Evolutionary conservation across 192 early-diverging fungal genomes (phyloP).

Genomic region (Umbelopsis sp.): DNA sequence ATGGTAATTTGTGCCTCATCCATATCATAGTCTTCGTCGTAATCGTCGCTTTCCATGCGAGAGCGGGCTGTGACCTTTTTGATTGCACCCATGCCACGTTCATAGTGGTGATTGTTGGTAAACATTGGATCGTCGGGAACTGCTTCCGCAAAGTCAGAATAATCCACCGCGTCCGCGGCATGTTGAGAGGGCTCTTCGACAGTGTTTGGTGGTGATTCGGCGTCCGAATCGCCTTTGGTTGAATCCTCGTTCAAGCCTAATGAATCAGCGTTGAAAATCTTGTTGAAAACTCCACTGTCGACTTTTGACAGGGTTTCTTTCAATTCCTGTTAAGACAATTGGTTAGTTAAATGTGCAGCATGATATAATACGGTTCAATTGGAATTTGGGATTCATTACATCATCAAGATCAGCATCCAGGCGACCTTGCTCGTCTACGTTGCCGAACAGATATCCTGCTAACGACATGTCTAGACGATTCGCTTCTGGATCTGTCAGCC

Average conservation of each 20-base stretch:
- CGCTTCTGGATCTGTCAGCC: neutral
- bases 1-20: slow-evolving; percentile 53
- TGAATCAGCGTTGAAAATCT: slow-evolving; percentile 52
- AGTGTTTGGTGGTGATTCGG: slow-evolving; percentile 35
- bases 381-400: neutral
- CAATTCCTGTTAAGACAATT: slow-evolving; percentile 49
- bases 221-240: slow-evolving; percentile 47
- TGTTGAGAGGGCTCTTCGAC: slow-evolving; percentile 53
- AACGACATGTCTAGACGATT: slow-evolving; percentile 56
- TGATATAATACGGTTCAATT: neutral
- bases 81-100: slow-evolving; percentile 41
- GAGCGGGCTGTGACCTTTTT: slow-evolving; percentile 22
- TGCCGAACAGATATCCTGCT: slow-evolving; percentile 84
- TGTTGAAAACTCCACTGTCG: slow-evolving; percentile 53
- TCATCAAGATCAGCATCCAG: slow-evolving; percentile 54
- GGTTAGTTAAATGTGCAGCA: slow-evolving; percentile 1
- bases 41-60: slow-evolving; percentile 37
- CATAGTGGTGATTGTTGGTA: slow-evolving; percentile 48
- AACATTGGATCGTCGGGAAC: slow-evolving; percentile 67
- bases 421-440: slow-evolving; percentile 85
- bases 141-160: slow-evolving; percentile 80
- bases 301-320: slow-evolving; percentile 54
- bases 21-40: slow-evolving; percentile 58
- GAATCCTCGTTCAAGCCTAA: slow-evolving; percentile 56
- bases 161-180: slow-evolving; percentile 78